Evolutionary conservation across 768 basidiomycete species (phyloP).

Genomic region (Pleurotus eryngii): DNA sequence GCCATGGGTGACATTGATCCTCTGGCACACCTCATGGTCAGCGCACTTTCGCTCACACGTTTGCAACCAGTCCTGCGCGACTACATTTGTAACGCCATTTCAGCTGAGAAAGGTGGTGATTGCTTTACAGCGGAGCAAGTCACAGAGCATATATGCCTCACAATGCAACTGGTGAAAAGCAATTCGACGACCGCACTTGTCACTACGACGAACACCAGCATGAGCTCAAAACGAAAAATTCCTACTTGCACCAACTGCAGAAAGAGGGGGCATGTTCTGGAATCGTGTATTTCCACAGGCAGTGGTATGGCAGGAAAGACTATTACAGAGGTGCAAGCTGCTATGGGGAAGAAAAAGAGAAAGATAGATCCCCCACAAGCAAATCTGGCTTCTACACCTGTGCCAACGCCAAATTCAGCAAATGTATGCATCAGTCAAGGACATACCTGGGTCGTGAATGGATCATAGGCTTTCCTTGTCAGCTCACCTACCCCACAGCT

Average conservation of each 20-base stretch:
- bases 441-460: neutral
- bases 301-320: constrained; percentile 11
- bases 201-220: neutral
- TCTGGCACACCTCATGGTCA: constrained; percentile 9
- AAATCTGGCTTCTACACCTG: neutral
- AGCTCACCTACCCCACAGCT: neutral
- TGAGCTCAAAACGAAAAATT: neutral
- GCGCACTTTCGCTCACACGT: neutral
- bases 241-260: constrained; percentile 7
- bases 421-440: neutral
- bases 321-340: neutral
- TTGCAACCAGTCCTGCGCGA: neutral
- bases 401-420: neutral
- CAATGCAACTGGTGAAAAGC: neutral
- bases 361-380: neutral
- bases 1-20: constrained; percentile 15
- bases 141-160: neutral
- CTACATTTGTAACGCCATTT: neutral
- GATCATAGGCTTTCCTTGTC: too few species aligned
- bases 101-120: neutral
- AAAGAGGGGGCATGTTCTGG: neutral
- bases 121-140: neutral
- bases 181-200: neutral
- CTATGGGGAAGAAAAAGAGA: neutral
- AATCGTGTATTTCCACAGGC: constrained; percentile 8